These are phyloP conservation scores for Monosporascus sp. DNA, from an alignment of 2,329 filamentous ascomycete genomes.

Conservation along the genomic window DNA sequence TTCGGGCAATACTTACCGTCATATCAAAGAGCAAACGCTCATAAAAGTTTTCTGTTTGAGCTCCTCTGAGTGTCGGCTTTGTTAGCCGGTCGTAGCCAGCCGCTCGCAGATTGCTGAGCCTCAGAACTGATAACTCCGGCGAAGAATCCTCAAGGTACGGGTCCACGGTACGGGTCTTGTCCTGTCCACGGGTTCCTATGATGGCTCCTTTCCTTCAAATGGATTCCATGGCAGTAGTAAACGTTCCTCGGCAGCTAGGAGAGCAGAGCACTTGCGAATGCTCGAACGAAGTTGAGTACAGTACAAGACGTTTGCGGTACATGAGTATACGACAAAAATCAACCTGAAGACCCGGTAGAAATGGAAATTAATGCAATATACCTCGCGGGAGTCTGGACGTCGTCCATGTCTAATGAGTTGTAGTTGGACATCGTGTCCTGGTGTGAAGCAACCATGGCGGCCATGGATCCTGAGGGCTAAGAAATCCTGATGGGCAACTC, in stretches of 20 bases:
- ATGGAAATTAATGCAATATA: slow-evolving; percentile 52
- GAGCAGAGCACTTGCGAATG: neutral
- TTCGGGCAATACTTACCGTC: slow-evolving; percentile 35
- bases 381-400: slow-evolving; percentile 57
- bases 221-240: neutral
- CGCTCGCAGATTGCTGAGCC: slow-evolving; percentile 15
- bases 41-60: slow-evolving; percentile 20
- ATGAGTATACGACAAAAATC: slow-evolving; percentile 23
- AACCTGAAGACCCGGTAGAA: slow-evolving; percentile 39
- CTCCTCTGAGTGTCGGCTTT: slow-evolving; percentile 24
- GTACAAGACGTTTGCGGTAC: slow-evolving; percentile 16
- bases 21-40: slow-evolving; percentile 1
- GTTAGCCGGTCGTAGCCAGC: slow-evolving; percentile 13
- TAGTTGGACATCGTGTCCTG: slow-evolving; percentile 48
- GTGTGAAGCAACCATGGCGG: slow-evolving; percentile 43
- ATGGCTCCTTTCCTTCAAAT: slow-evolving; percentile 12
- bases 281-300: neutral
- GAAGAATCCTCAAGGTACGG: slow-evolving; percentile 8
- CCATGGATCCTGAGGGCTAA: slow-evolving; percentile 41
- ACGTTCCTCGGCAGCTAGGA: neutral
- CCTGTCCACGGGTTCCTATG: slow-evolving; percentile 6
- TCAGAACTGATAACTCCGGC: slow-evolving; percentile 17
- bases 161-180: slow-evolving; percentile 7
- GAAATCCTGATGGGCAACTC: slow-evolving; percentile 31
- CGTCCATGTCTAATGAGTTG: slow-evolving; percentile 51